A percentile compares a stretch with the other conserved stretches of the same genome.
Conservation (phyloP, 192 early-diverging fungal genomes). For the Coemansia sp. region DNA sequence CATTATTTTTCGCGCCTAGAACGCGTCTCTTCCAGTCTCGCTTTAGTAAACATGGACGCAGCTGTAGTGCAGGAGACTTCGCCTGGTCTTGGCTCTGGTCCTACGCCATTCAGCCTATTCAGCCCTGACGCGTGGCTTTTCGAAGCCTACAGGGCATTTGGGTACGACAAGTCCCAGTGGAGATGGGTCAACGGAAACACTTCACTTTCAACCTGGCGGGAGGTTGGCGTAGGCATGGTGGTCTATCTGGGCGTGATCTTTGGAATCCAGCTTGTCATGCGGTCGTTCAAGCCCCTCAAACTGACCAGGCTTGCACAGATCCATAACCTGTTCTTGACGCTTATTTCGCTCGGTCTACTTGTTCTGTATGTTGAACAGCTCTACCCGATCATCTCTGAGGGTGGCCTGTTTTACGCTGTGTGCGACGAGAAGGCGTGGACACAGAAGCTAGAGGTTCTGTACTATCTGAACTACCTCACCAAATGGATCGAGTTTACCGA, state of each 20-base stretch:
- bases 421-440: slow-evolving; percentile 72
- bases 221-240: slow-evolving; percentile 51
- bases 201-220: slow-evolving; percentile 53
- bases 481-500: slow-evolving; percentile 90
- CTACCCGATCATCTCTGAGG: slow-evolving; percentile 63
- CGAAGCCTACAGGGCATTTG: slow-evolving; percentile 32
- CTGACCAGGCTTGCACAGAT: slow-evolving; percentile 70
- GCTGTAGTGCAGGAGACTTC: slow-evolving; percentile 13
- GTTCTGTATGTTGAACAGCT: slow-evolving; percentile 76
- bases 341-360: slow-evolving; percentile 68
- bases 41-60: slow-evolving; percentile 10
- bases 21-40: background rate
- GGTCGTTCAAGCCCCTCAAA: slow-evolving; percentile 64
- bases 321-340: slow-evolving; percentile 78
- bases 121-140: slow-evolving; percentile 48
- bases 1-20: too few relatives aligned
- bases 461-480: slow-evolving; percentile 91
- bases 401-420: slow-evolving; percentile 73
- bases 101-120: slow-evolving; percentile 24
- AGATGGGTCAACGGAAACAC: slow-evolving; percentile 50
- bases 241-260: slow-evolving; percentile 77
- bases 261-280: slow-evolving; percentile 74
- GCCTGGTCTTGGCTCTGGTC: slow-evolving; percentile 1
- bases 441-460: slow-evolving; percentile 76
- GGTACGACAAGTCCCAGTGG: slow-evolving; percentile 55